Evolutionary conservation across 164 flowering plant species (phyloP).

Genomic region (Piper longum): DNA sequence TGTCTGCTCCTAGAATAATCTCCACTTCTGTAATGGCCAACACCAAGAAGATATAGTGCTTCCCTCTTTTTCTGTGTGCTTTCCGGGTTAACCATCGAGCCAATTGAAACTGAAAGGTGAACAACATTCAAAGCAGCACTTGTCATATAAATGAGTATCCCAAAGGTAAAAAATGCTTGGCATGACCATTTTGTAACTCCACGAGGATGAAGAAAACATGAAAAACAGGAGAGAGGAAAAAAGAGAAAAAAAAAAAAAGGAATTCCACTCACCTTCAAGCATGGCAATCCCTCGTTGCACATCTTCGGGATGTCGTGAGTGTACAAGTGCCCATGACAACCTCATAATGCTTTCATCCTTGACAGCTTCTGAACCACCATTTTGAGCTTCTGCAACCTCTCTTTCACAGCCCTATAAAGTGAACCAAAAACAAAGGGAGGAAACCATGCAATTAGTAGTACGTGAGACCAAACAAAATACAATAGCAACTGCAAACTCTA

Average conservation of each 20-base stretch:
- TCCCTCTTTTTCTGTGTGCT: conserved; percentile 55
- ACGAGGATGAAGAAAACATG: neutral
- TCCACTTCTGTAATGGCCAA: conserved; percentile 75
- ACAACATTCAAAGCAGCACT: neutral
- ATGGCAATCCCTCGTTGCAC: conserved; percentile 91
- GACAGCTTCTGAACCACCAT: conserved; percentile 35
- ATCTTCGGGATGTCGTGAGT: conserved; percentile 75
- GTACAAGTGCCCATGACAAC: conserved; percentile 95
- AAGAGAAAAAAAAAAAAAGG: neutral
- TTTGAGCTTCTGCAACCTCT: conserved; percentile 54
- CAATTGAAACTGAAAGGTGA: conserved; percentile 26
- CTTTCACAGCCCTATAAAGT: conserved; percentile 63
- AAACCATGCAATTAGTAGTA: too few relatives aligned
- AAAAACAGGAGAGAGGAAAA: neutral
- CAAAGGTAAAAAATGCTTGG: neutral
- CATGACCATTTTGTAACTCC: neutral
- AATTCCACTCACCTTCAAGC: conserved; percentile 59
- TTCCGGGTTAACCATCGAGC: conserved; percentile 32
- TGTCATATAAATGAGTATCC: neutral
- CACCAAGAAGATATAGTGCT: conserved; percentile 79
- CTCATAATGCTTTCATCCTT: conserved; percentile 70
- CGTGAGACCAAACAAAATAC: too few relatives aligned
- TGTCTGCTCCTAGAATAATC: conserved; percentile 65
- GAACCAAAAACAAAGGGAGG: neutral
- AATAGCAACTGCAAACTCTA: too few relatives aligned